A percentile compares a stretch with the other conserved stretches of the same genome.
Evolutionary conservation across 2,329 filamentous ascomycete species (phyloP).

Genomic region (Exserohilum rostratum): DNA sequence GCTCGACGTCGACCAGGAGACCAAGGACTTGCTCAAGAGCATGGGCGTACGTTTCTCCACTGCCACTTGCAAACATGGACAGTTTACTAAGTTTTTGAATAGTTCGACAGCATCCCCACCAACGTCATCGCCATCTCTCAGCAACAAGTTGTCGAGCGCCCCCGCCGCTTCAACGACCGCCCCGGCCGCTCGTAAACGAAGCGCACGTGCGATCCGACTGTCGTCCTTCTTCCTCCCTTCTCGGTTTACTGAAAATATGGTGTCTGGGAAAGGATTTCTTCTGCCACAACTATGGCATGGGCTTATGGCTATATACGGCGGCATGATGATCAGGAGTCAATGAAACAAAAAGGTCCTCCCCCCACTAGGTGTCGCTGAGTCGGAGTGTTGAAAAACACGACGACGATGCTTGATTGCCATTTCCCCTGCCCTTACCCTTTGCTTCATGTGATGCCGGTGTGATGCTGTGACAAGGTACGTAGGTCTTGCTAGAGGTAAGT

Average conservation of each 20-base stretch:
- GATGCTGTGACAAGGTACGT: slow-evolving; percentile 3
- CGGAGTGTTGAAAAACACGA: slow-evolving; percentile 51
- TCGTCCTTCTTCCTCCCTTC: slow-evolving; percentile 31
- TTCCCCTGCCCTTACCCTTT: slow-evolving; percentile 25
- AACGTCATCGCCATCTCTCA: slow-evolving; percentile 91
- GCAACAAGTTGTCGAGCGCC: slow-evolving; percentile 83
- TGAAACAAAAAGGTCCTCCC: slow-evolving; percentile 51
- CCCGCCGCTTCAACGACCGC: slow-evolving; percentile 77
- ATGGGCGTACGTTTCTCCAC: slow-evolving; percentile 80
- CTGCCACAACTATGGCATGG: slow-evolving; percentile 92
- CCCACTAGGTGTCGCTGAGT: slow-evolving; percentile 88
- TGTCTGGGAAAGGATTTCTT: slow-evolving; percentile 96
- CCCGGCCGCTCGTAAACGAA: slow-evolving; percentile 43
- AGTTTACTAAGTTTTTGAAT: slow-evolving; percentile 21
- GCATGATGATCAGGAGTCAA: slow-evolving; percentile 75
- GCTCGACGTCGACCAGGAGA: slow-evolving; percentile 95
- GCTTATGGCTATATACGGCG: slow-evolving; percentile 66
- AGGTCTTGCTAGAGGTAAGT: background rate
- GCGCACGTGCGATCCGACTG: slow-evolving; percentile 56
- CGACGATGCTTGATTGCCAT: slow-evolving; percentile 94
- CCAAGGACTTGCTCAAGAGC: slow-evolving; percentile 99
- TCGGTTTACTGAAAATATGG: slow-evolving; percentile 44
- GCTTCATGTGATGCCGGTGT: slow-evolving; percentile 17
- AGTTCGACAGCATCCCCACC: slow-evolving; percentile 98
- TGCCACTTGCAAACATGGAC: background rate